Percentiles rank a stretch among this genome's conserved stretches.
phyloP scores from a whole-genome alignment of 495 filamentous ascomycete species.

The Hypoxylon intermedium region DNA sequence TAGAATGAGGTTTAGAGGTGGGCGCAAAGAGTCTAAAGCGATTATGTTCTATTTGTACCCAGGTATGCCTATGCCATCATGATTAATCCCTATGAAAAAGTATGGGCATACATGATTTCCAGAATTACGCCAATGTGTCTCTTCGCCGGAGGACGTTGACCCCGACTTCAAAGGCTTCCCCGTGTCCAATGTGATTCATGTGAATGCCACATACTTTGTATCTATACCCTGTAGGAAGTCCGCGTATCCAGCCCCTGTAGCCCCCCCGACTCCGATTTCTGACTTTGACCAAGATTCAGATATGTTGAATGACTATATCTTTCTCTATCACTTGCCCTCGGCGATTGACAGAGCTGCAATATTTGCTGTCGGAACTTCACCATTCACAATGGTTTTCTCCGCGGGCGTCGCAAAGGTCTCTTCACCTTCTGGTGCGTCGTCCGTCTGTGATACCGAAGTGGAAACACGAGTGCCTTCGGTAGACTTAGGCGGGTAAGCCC shows the following conservation, averaged over 20 bases:
- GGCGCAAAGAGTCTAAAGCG: constrained; percentile 13
- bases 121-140: constrained; percentile 12
- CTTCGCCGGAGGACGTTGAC: not conserved
- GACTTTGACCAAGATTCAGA: not conserved
- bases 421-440: constrained; percentile 27
- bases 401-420: constrained; percentile 17
- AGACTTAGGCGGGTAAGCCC: constrained; percentile 39
- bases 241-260: not conserved
- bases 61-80: constrained; percentile 14
- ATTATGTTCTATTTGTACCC: constrained; percentile 11
- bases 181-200: constrained; percentile 1
- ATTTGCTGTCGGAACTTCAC: constrained; percentile 26
- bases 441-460: constrained; percentile 20
- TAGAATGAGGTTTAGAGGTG: not conserved
- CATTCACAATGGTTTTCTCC: constrained; percentile 22
- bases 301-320: not conserved
- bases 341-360: constrained; percentile 23
- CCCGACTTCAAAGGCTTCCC: not conserved
- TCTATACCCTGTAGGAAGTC: not conserved
- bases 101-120: not conserved
- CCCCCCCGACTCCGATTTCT: not conserved
- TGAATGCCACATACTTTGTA: constrained; percentile 2
- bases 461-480: constrained; percentile 21
- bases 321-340: constrained; percentile 6
- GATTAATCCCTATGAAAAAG: not conserved